phyloP scores from a whole-genome alignment of 345 rosid species.

The Populus euphratica region DNA sequence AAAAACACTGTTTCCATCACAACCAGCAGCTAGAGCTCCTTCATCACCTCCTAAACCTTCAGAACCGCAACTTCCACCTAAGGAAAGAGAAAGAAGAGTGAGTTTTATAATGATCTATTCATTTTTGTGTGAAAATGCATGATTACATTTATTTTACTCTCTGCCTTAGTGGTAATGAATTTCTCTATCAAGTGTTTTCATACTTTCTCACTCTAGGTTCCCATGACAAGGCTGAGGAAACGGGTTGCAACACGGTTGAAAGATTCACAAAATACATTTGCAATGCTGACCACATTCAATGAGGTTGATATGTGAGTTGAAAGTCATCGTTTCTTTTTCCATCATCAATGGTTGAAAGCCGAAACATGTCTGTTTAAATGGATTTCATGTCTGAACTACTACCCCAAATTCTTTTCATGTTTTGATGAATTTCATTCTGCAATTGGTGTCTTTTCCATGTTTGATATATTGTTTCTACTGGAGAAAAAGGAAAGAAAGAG shows the following conservation, averaged over 20 bases:
- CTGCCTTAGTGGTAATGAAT: background rate
- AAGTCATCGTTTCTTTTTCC: background rate
- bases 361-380: background rate
- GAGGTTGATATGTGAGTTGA: slow-evolving; percentile 80
- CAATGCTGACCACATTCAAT: slow-evolving; percentile 85
- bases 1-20: slow-evolving; percentile 31
- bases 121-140: background rate
- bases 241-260: slow-evolving; percentile 85
- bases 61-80: slow-evolving; percentile 93
- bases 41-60: slow-evolving; percentile 51
- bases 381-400: background rate
- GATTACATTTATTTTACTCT: background rate
- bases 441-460: background rate
- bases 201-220: slow-evolving; percentile 46
- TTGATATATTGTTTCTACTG: background rate
- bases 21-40: slow-evolving; percentile 16
- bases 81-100: slow-evolving; percentile 93
- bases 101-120: slow-evolving; percentile 9
- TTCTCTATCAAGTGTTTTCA: background rate
- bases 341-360: background rate
- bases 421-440: background rate
- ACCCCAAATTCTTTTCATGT: no score
- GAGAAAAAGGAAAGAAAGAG: background rate
- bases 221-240: slow-evolving; percentile 92
- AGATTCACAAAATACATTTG: slow-evolving; percentile 91